Evolutionary conservation across 1,284 basidiomycete species (phyloP), one percentile per base, ranked within the genome.

Genomic region (Cryptococcus hybrid): DNA sequence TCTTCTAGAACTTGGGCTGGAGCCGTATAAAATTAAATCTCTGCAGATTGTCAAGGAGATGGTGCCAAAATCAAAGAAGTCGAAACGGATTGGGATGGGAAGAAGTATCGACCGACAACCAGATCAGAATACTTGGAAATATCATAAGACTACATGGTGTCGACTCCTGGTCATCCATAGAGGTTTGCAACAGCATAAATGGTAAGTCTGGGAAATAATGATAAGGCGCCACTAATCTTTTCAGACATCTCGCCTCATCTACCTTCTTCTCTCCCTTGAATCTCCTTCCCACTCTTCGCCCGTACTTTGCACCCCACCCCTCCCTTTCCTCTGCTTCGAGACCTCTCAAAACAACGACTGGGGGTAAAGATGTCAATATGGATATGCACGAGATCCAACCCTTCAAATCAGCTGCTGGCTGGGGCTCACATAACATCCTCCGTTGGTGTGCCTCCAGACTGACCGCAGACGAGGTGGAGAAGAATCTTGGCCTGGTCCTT

Each of bases 401-500:
- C 4, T 76, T 69, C 62, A 76, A 76, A 59, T 13, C 52, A 0
- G 44, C 60, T 0, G 38, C 51, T 0, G 63, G 62, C 0, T 76
- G 71, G 70, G 74, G 72, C 2, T 50, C 61, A 24, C 52, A 66
- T 58, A 71, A 71, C 51, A 52, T 71, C n/a, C 59, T 77, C 8
- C 47, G 54, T 1, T 76, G 66, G 61, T 60, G 56, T 12, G 52
- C 55, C 0, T 37, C 50, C 1, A 54, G 54, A 1, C 54, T 74
- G 7, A 9, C 54, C 0, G 6, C 52, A 1, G 40, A 47, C 5
- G 61, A 69, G 7, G 42, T 75, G 2, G 68, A 72, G 47, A 59
- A 64, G 46, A 57, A 68, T 13, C 67, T 78, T 5, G 71, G 69
- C 1, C 35, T 71, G 44, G 62, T 78, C 24, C 59, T 78, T 3